Evolutionary conservation across 179 eudicot genomes (phyloP).

Genomic region (Drosera spatulata): DNA sequence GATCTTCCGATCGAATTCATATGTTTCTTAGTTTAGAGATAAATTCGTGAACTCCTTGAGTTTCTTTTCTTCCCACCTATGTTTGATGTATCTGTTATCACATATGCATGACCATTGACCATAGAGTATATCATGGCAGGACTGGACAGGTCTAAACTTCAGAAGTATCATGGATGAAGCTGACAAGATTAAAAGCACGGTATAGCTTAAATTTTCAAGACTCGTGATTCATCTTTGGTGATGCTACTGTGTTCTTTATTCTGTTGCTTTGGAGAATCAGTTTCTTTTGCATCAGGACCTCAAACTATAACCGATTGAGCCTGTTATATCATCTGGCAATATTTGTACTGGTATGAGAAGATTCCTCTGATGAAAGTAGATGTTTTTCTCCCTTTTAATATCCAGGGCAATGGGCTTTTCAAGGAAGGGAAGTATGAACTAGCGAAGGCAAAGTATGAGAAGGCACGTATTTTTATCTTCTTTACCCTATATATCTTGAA

Average conservation of each 20-base stretch:
- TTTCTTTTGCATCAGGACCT: too few species aligned
- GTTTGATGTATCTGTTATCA: not conserved
- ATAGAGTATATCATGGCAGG: constrained; percentile 34
- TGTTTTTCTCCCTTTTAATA: constrained; percentile 9
- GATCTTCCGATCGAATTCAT: too few species aligned
- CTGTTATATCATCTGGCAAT: too few species aligned
- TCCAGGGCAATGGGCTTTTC: constrained; percentile 96
- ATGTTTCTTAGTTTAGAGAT: too few species aligned
- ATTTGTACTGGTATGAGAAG: too few species aligned
- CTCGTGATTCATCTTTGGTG: not conserved
- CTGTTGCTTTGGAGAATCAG: too few species aligned
- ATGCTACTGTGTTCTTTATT: too few species aligned
- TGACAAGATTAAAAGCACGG: constrained; percentile 93
- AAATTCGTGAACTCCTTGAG: too few species aligned
- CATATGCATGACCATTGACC: not conserved
- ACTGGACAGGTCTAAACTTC: constrained; percentile 90
- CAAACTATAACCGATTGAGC: too few species aligned
- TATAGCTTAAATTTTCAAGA: constrained; percentile 16
- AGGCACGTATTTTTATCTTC: constrained; percentile 35
- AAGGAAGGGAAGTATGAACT: constrained; percentile 93
- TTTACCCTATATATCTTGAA: too few species aligned
- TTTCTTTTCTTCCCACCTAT: too few species aligned
- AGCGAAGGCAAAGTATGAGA: constrained; percentile 96
- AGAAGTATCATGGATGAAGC: constrained; percentile 91
- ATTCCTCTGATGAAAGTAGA: not conserved